Base-by-base conservation (phyloP, 805 yeast genomes). In the Blastobotrys terrestris region DNA sequence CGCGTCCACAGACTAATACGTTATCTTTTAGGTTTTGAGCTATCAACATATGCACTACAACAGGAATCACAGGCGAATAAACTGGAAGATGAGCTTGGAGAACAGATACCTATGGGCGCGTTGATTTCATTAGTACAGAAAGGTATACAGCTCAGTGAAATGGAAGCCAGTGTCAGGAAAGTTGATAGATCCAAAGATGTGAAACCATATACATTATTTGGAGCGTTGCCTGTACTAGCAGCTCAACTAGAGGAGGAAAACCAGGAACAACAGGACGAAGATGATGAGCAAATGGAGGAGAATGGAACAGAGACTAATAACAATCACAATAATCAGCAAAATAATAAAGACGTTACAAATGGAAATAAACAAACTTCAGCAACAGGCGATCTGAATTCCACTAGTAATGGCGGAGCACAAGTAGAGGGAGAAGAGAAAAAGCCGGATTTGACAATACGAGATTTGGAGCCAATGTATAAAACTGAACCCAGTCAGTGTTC, bases 71-170 rank as follows among this genome's bases (percentile, higher is more conserved):
- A 77, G 18, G 83, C 86, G 8, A 74, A 79, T 56, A 74, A 75
- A 18, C 77, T 79, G 55, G 96, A 82, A 46, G 65, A 66, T 2
- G 69, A 71, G 51, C 75, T 78, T 55, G 72, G 78, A 1, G 70
- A 70, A 5, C 69, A 72, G 46, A 78, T 87, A 18, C 86, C 88
- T n/a, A 75, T 85, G 2, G 97, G 97, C 0, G 79, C 87, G 59
- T 72, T 92, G 31, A 95, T 92, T 11, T 80, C 80, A 62, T 71
- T 92, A 44, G 83, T 92, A 0, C 97, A 92, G 61, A 86, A 83
- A 65, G 98, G 98, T 1, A 79, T 91, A 15, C 74, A 90, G 46
- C 87, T 84, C 64, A 71, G 83, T n/a, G 80, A 87, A 56, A 79
- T 85, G 16, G 91, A 87, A 62, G 75, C 79, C 2, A 66, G 83